phyloP scores from a whole-genome alignment of 2,329 filamentous ascomycete species.

The Fusarium setosum region DNA sequence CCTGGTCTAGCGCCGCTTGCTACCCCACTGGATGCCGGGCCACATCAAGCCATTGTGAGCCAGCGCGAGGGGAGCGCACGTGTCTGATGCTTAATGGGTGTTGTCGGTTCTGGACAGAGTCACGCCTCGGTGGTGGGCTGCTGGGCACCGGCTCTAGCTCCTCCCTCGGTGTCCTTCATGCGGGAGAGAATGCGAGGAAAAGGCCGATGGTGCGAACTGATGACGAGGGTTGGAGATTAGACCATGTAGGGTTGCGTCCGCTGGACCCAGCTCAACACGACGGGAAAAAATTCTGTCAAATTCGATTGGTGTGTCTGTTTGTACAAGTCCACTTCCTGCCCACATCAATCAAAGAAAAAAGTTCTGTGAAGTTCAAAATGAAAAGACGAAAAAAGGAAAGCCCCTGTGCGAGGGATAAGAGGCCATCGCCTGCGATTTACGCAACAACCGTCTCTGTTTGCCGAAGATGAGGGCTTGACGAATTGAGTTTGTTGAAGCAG shows the following conservation, averaged over 20 bases:
- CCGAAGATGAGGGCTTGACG: not conserved
- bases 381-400: slow-evolving; percentile 11
- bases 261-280: slow-evolving; percentile 30
- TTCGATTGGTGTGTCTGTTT: slow-evolving; percentile 46
- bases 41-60: slow-evolving; percentile 29
- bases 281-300: slow-evolving; percentile 32
- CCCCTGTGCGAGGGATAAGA: slow-evolving; percentile 10
- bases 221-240: slow-evolving; percentile 36
- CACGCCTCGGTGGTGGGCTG: slow-evolving; percentile 31
- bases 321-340: slow-evolving; percentile 43
- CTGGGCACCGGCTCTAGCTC: slow-evolving; percentile 27
- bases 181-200: slow-evolving; percentile 13
- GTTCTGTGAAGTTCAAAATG: slow-evolving; percentile 11
- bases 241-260: slow-evolving; percentile 34
- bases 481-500: slow-evolving; percentile 10
- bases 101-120: slow-evolving; percentile 31
- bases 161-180: slow-evolving; percentile 14
- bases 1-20: slow-evolving; percentile 37
- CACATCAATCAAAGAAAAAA: slow-evolving; percentile 38
- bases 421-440: slow-evolving; percentile 16
- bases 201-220: slow-evolving; percentile 20
- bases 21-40: slow-evolving; percentile 34
- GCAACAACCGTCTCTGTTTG: slow-evolving; percentile 10
- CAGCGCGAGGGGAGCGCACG: slow-evolving; percentile 43
- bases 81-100: slow-evolving; percentile 50